Conservation (phyloP, 1,284 basidiomycete genomes). For the Lentinus polychrous region DNA sequence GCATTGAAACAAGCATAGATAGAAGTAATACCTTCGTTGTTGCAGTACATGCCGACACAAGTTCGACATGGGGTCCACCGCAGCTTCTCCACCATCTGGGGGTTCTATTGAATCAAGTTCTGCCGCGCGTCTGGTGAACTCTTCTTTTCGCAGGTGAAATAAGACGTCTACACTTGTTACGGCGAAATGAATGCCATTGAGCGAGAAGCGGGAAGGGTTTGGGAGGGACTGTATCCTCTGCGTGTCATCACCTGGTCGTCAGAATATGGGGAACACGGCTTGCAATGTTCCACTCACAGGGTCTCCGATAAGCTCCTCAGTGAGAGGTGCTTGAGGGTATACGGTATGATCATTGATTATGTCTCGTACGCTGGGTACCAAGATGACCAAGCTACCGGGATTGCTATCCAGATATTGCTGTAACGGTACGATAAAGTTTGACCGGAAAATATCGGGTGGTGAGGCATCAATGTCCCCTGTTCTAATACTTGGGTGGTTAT, state of each 20-base stretch:
- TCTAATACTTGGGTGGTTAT: slow-evolving; percentile 66
- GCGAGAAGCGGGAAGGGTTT: slow-evolving; percentile 80
- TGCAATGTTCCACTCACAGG: slow-evolving; percentile 32
- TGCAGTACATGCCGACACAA: slow-evolving; percentile 76
- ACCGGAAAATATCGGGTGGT: slow-evolving; percentile 66
- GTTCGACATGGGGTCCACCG: slow-evolving; percentile 72
- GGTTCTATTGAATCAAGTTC: slow-evolving; percentile 50
- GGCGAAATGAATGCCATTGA: slow-evolving; percentile 82
- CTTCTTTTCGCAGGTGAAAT: slow-evolving; percentile 84
- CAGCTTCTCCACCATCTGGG: slow-evolving; percentile 36
- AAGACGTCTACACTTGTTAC: slow-evolving; percentile 80
- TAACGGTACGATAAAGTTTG: slow-evolving; percentile 59
- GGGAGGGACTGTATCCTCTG: slow-evolving; percentile 72
- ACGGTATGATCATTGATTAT: slow-evolving; percentile 75
- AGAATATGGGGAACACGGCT: not conserved
- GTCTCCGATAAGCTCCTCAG: slow-evolving; percentile 35
- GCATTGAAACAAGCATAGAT: not conserved
- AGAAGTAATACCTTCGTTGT: slow-evolving; percentile 66
- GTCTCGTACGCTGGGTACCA: slow-evolving; percentile 83
- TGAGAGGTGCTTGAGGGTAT: slow-evolving; percentile 81
- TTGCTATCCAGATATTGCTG: slow-evolving; percentile 51
- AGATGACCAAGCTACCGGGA: slow-evolving; percentile 63
- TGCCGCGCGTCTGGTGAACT: slow-evolving; percentile 67
- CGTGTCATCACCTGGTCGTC: too few relatives aligned
- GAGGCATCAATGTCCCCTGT: slow-evolving; percentile 62